Conservation (phyloP, 352 stramenopile genomes). For the Stramenopiles sp. region DNA sequence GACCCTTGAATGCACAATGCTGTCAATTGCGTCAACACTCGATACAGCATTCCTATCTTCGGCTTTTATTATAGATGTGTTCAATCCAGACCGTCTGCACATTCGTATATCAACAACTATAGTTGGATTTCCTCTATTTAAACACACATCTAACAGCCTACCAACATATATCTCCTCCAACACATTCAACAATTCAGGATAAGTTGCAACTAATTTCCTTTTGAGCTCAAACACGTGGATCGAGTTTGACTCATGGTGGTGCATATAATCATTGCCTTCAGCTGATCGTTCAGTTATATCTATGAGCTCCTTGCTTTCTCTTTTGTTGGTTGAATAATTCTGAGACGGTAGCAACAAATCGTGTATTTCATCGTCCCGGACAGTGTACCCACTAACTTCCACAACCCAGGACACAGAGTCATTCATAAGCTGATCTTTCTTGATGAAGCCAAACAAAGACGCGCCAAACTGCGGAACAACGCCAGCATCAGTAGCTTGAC, state of each 20-base stretch:
- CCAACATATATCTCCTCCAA: background rate
- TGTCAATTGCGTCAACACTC: background rate
- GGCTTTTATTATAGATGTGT: background rate
- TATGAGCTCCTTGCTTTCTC: background rate
- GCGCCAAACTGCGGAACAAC: background rate
- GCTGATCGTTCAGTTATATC: background rate
- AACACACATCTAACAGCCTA: background rate
- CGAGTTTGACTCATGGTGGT: background rate
- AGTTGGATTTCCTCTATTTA: background rate
- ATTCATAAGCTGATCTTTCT: background rate
- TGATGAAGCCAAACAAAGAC: background rate
- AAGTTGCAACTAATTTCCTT: background rate
- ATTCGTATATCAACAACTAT: background rate
- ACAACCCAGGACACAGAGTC: background rate
- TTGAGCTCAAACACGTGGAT: background rate
- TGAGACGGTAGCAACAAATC: background rate
- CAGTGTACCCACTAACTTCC: background rate
- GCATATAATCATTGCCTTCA: background rate
- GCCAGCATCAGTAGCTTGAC: background rate
- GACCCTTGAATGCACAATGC: background rate
- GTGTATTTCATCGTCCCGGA: background rate
- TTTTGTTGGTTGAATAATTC: background rate
- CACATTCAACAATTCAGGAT: background rate
- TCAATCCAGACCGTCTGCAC: background rate
- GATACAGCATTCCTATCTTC: background rate